Evolutionary conservation across 345 rosid genomes (phyloP).

Genomic region (Triadica sebifera): DNA sequence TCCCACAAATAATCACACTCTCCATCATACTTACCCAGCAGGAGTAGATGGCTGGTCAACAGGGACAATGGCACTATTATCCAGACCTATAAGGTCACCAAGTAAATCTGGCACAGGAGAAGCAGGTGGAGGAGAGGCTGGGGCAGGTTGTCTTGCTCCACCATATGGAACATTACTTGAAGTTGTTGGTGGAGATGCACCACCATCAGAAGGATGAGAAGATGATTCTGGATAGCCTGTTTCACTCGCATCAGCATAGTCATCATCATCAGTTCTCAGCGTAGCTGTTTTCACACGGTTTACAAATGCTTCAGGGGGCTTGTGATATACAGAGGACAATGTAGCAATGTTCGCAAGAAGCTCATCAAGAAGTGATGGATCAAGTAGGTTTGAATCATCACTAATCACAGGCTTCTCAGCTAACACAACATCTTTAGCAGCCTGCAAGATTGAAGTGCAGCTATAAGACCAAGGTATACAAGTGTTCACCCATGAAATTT

Average conservation of each 20-base stretch:
- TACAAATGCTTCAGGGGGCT: conserved; percentile 93
- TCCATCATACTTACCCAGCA: conserved; percentile 54
- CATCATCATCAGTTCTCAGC: conserved; percentile 88
- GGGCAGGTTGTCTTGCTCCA: conserved; percentile 57
- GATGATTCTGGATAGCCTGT: conserved; percentile 66
- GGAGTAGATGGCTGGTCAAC: conserved; percentile 68
- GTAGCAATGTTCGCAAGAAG: background rate
- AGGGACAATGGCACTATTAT: conserved; percentile 79
- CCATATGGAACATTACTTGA: conserved; percentile 52
- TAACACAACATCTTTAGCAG: background rate
- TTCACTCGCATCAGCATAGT: conserved; percentile 83
- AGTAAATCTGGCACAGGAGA: conserved; percentile 88
- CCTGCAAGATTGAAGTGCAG: background rate
- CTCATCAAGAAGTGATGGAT: background rate
- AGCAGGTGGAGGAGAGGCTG: conserved; percentile 44
- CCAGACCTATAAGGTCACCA: conserved; percentile 85
- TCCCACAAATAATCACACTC: conserved; percentile 1
- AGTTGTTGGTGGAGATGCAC: conserved; percentile 57
- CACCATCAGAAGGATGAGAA: conserved; percentile 57
- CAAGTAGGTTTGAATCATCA: background rate
- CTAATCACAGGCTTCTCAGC: background rate
- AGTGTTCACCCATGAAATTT: background rate
- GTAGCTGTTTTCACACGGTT: conserved; percentile 82
- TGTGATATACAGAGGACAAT: conserved; percentile 95
- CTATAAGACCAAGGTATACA: conserved; percentile 3